Evolutionary conservation across 305 asterid genomes (phyloP), one percentile per base, ranked within the genome.

Genomic region (Fraxinus platypoda): DNA sequence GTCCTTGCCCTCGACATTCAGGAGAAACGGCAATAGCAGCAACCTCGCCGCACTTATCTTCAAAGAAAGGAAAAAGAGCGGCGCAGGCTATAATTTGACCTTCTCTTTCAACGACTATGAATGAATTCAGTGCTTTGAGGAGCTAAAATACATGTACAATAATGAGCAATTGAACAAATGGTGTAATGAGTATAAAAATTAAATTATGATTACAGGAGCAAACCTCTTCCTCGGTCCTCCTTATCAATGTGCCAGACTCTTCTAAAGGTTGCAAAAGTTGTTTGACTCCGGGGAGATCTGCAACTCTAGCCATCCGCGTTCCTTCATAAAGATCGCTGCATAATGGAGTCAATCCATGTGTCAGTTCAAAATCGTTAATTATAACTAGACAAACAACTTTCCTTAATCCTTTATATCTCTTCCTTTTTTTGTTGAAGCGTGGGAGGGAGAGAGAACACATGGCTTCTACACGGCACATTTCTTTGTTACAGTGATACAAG

Each of bases 1-100:
- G 98, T 75, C 99, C 99, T 85, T 92, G 96, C 49, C 98, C 98
- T 28, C 98, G 98, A 71, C 99, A 94, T 54, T 94, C 99, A 30
- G 98, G 97, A 85, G 97, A 94, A 86, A 96, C 99, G 80, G 97
- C 98, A 84, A 94, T 91, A 76, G 98, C 97, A 87, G 99, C 98
- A 80, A 96, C 95, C 90, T 96, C 98, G 76, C 97, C 98, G 66
- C 99, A 93, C 82, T 92, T 93, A 4, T 92, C 97, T 73, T 90
- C 86, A 33, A 83, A 85, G 88, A 84, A 93, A 41, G 98, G 96
- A 85, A 93, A 91, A 74, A 96, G 91, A 86, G 98, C 99, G 6
- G 96, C 93, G 81, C 98, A 91, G 28, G 98, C 99, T 81, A 92
- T 93, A 43, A 96, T 80, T 66, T 96, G 98, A 79, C 99, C 98